Conservation (phyloP, 345 rosid species). For the Dimocarpus longan region DNA sequence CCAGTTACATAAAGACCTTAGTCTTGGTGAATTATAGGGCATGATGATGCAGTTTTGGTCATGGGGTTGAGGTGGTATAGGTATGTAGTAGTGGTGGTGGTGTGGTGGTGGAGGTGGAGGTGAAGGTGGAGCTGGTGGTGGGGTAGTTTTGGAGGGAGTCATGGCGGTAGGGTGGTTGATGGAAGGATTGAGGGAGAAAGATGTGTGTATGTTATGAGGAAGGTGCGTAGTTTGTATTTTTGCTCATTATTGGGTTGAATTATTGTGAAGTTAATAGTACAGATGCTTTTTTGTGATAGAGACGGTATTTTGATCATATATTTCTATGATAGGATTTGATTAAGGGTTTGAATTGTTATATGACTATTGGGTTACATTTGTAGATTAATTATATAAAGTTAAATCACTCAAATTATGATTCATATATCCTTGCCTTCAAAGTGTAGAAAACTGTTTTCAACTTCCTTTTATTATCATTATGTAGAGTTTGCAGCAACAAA, state of each 20-base stretch:
- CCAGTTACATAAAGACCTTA: conserved; percentile 23
- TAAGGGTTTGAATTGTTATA: neutral
- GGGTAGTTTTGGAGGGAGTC: conserved; percentile 32
- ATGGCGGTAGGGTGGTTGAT: conserved; percentile 26
- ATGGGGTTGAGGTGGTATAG: conserved; percentile 27
- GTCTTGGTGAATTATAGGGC: conserved; percentile 11
- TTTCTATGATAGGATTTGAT: neutral
- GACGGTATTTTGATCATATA: neutral
- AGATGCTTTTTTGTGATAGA: neutral
- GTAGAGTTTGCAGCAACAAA: no score
- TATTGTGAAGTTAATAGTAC: neutral
- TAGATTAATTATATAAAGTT: neutral
- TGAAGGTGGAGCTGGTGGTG: conserved; percentile 6
- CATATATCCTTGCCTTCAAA: neutral
- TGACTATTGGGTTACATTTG: neutral
- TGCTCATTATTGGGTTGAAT: conserved; percentile 18
- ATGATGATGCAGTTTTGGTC: conserved; percentile 36
- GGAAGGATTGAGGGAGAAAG: conserved; percentile 12
- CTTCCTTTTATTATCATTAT: neutral
- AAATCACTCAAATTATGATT: neutral
- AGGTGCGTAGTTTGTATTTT: conserved; percentile 31
- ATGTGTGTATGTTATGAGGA: conserved; percentile 29
- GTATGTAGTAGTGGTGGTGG: conserved; percentile 23
- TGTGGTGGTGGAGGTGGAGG: conserved; percentile 1
- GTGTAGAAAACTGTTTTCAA: neutral